These are phyloP conservation scores for Aspergillus sojae DNA, from an alignment of 2,329 filamentous ascomycete genomes.

Conservation along the genomic window DNA sequence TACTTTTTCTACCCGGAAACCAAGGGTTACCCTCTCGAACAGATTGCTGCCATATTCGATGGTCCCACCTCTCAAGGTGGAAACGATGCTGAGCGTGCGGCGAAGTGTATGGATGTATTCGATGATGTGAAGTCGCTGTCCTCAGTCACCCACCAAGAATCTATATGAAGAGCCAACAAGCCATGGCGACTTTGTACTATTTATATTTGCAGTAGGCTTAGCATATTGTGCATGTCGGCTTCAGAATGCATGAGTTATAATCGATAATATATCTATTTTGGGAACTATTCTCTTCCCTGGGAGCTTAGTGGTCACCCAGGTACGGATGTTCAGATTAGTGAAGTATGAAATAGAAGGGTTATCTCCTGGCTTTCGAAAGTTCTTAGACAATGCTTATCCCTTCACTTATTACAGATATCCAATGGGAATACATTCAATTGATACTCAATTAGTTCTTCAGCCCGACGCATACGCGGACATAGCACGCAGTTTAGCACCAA, in stretches of 20 bases:
- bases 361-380: no score
- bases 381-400: no score
- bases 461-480: slow-evolving; percentile 41
- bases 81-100: neutral
- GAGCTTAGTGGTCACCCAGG: no score
- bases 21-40: slow-evolving; percentile 15
- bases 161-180: neutral
- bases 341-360: no score
- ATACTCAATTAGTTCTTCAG: neutral
- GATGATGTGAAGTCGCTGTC: neutral
- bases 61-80: neutral
- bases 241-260: no score
- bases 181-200: neutral
- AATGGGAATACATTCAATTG: neutral
- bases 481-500: slow-evolving; percentile 45
- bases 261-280: no score
- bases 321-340: no score
- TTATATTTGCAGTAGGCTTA: neutral
- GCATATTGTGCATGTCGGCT: neutral
- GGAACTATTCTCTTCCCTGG: no score
- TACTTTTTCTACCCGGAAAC: slow-evolving; percentile 21
- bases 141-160: neutral
- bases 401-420: no score
- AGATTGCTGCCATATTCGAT: slow-evolving; percentile 19
- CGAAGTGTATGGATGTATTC: neutral